Base-by-base conservation (phyloP, 345 rosid genomes). In the Moringa oleifera region DNA sequence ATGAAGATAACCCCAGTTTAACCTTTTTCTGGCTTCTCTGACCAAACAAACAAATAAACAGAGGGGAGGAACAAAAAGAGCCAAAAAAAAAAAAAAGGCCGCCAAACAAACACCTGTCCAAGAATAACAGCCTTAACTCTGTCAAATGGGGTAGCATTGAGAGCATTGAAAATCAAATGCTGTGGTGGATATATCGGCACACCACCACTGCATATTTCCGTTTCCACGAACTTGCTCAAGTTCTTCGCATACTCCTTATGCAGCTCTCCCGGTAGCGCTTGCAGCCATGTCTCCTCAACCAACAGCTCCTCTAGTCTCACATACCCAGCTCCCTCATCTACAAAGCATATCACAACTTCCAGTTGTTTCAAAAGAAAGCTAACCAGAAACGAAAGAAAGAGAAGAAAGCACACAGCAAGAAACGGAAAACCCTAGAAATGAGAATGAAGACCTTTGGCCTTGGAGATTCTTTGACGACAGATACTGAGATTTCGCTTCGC, bases 261-360 rank as follows among this genome's bases (percentile, higher is more conserved):
- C 8, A 88, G 62, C 70, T 94, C 96, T 3, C 87, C 91, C 0
- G 81, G 81, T 37, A 94, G 83, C 16, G 81, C 89, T 67, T 81
- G 78, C 62, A 80, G 55, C 97, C 99, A 87, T 15, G 95, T 81
- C 46, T 77, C 75, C 81, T 94, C 99, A 33, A 90, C 95, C 74
- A 90, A 68, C n/a, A 94, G 89, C 75, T 88, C 88, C 71, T 71
- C 81, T 73, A 93, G 41, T n/a, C 83, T 75, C 59, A 85, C 95
- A 57, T 64, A 75, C 13, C 82, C 79, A 54, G 9, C 37, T 9
- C 85, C 89, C 62, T 73, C 76, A 49, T 60, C 85, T 75, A 61
- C 23, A 41, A 59, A n/a, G 0, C 0, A 2, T 59, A 68, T 41
- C 6, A 41, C 12, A 41, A 21, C 18, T 46, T 18, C 53, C 41